phyloP scores from a whole-genome alignment of 768 basidiomycete genomes.

The Sporobolomyces pararoseus region DNA sequence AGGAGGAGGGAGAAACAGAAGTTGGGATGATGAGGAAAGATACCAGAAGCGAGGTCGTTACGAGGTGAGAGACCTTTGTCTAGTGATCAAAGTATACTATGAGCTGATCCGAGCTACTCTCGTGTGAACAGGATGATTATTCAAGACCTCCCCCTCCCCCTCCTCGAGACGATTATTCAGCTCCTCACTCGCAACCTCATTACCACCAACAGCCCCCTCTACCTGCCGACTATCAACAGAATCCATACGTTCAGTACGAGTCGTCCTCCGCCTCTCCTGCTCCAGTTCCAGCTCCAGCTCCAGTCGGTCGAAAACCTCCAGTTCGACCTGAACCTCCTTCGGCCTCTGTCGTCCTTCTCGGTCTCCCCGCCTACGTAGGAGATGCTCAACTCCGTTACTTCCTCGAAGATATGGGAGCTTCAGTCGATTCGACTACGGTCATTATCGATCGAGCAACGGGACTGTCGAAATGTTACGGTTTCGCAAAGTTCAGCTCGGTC shows the following conservation, averaged over 20 bases:
- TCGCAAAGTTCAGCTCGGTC: slow-evolving; percentile 82
- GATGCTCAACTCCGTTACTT: slow-evolving; percentile 47
- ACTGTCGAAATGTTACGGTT: slow-evolving; percentile 92
- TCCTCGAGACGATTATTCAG: slow-evolving; percentile 12
- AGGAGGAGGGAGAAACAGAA: not conserved
- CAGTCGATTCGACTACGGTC: slow-evolving; percentile 61
- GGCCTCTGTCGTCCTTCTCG: slow-evolving; percentile 44
- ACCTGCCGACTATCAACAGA: not conserved
- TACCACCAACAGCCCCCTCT: not conserved
- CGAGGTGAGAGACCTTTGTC: slow-evolving; percentile 1
- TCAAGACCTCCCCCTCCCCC: slow-evolving; percentile 13
- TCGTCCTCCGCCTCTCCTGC: not conserved
- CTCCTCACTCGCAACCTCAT: not conserved
- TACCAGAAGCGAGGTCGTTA: slow-evolving; percentile 25
- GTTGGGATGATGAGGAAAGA: slow-evolving; percentile 21
- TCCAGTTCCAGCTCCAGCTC: not conserved
- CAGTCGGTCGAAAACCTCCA: slow-evolving; percentile 9
- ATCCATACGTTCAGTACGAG: not conserved
- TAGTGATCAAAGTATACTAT: too few relatives aligned
- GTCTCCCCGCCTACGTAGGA: slow-evolving; percentile 37
- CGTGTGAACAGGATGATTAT: slow-evolving; percentile 3
- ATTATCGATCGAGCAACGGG: slow-evolving; percentile 95
- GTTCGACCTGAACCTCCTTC: slow-evolving; percentile 38
- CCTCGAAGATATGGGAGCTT: slow-evolving; percentile 46
- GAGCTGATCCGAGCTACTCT: not conserved